Conservation (phyloP, 1,139 yeast genomes). For the Kodamaea ohmeri region DNA sequence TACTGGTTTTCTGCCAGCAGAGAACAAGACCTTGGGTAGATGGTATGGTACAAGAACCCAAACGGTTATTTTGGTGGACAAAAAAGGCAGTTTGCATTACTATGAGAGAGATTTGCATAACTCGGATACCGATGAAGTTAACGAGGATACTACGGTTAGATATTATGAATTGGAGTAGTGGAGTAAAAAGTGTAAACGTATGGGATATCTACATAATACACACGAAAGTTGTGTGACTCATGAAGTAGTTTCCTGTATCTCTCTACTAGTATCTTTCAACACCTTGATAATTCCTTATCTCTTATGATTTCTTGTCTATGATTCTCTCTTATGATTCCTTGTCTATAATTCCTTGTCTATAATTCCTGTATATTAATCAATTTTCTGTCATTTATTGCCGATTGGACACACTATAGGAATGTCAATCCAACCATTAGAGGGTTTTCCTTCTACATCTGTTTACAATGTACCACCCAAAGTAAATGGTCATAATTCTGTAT, state of each 20-base stretch:
- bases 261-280: too few relatives aligned
- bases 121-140: conserved; percentile 21
- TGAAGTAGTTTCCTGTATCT: too few relatives aligned
- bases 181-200: neutral
- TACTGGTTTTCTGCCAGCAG: conserved; percentile 17
- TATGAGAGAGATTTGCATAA: conserved; percentile 38
- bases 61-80: conserved; percentile 65
- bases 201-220: too few relatives aligned
- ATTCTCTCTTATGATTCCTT: too few relatives aligned
- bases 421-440: conserved; percentile 2
- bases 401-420: neutral
- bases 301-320: too few relatives aligned
- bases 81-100: conserved; percentile 41
- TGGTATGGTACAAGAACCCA: conserved; percentile 91
- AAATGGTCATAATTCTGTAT: too few relatives aligned
- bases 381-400: neutral
- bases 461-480: conserved; percentile 27
- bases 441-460: conserved; percentile 22
- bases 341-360: too few relatives aligned
- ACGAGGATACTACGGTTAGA: conserved; percentile 8
- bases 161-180: conserved; percentile 10
- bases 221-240: too few relatives aligned
- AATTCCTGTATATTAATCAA: too few relatives aligned
- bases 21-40: conserved; percentile 32
- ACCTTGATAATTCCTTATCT: too few relatives aligned